phyloP scores from a whole-genome alignment of 441 rosid genomes.

The Sinapis alba region DNA sequence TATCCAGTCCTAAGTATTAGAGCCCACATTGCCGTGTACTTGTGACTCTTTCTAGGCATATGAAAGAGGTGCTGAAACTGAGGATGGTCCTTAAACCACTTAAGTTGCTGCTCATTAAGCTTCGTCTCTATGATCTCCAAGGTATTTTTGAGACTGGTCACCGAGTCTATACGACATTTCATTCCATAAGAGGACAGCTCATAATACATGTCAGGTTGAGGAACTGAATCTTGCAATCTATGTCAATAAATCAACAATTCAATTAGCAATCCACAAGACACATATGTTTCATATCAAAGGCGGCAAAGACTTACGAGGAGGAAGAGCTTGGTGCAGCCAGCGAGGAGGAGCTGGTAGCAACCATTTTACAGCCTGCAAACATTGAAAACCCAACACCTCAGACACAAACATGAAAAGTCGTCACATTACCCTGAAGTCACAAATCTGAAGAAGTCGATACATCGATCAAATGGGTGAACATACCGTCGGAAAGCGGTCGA shows the following conservation, averaged over 20 bases:
- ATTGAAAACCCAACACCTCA: neutral
- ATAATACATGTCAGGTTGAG: neutral
- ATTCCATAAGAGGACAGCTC: neutral
- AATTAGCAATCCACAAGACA: no score
- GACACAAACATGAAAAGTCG: neutral
- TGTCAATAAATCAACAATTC: no score
- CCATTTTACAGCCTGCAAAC: neutral
- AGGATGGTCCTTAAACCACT: neutral
- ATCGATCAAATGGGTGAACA: neutral
- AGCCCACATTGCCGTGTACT: neutral
- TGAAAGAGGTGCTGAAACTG: neutral
- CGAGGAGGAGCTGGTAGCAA: no score
- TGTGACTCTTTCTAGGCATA: neutral
- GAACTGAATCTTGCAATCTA: neutral
- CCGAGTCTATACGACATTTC: neutral
- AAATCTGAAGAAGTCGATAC: neutral
- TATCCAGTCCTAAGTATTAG: neutral
- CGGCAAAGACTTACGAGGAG: no score
- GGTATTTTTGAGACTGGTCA: neutral
- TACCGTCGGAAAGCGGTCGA: neutral
- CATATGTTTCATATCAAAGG: no score
- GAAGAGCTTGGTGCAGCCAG: no score
- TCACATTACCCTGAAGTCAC: neutral
- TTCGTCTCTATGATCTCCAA: neutral
- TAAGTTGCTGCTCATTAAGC: neutral